Evolutionary conservation across 805 yeast species (phyloP), one percentile per base, ranked within the genome.

Genomic region (Myxozyma melibiosi): DNA sequence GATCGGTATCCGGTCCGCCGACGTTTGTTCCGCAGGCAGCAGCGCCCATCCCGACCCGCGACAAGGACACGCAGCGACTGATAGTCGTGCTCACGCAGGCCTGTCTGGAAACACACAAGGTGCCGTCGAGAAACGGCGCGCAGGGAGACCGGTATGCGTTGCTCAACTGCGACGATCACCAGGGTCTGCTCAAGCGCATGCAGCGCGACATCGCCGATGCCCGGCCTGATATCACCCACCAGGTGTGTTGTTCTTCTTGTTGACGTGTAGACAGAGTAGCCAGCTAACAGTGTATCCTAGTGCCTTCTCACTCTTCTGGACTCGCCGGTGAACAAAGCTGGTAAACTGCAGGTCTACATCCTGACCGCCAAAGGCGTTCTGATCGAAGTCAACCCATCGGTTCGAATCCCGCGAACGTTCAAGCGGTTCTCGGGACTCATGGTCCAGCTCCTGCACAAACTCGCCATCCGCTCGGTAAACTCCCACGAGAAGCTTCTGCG

Each of bases 211-310:
- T 94, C 63, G 89, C 96, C 47, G 99, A 94, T 70, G 98, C 97
- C 6, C 84, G 99, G 73, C 99, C 99, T n/a, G 99, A 94, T 73
- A 94, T 94, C 68, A 94, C 99, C 42, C 99, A 94, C 71, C 99
- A 92, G 75, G 64, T 60, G 31, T 16, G 55, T 40, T 2, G 6
- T 35, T n/a, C 14, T 8, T 22, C 14, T 14, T 27, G 31, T 8
- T 18, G 4, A 8, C 18, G 18, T 9, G 14, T 46, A 2, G 24
- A 13, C 20, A 9, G 25, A 44, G 18, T 22, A n/a, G n/a, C n/a
- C 24, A 27, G 18, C 43, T 25, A 16, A 39, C 30, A 3, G 28
- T 41, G 13, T n/a, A 35, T 6, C n/a, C 4, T 16, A 63, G 60
- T 94, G 99, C 78, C 81, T 94, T 40, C 79, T 94, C 73, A 92